These are phyloP conservation scores for Lachancea cidri DNA, from an alignment of 805 yeast species.

Conservation along the genomic window DNA sequence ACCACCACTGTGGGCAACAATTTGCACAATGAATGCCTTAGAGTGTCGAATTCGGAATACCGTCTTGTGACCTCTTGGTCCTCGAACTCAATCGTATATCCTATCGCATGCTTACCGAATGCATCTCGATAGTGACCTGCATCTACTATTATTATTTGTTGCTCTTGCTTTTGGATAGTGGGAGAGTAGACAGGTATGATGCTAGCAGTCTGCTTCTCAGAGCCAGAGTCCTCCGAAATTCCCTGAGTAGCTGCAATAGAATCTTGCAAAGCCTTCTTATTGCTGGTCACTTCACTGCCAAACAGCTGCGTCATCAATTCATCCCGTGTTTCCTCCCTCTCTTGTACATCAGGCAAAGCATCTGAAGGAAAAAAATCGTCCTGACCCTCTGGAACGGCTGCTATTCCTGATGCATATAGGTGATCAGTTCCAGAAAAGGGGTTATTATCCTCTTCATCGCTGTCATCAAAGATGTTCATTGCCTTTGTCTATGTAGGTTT, in stretches of 20 bases:
- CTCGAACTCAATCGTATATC: conserved; percentile 70
- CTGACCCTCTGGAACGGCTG: conserved; percentile 21
- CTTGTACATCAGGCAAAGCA: conserved; percentile 6
- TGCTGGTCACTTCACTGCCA: conserved; percentile 2
- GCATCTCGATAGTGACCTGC: conserved; percentile 87
- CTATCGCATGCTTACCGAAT: conserved; percentile 67
- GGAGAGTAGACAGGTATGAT: background rate
- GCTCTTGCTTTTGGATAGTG: conserved; percentile 4
- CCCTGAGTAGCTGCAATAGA: conserved; percentile 1
- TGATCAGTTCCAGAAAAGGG: conserved; percentile 37
- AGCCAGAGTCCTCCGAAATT: background rate
- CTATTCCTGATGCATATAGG: conserved; percentile 35
- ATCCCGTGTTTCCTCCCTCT: conserved; percentile 8
- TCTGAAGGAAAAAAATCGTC: conserved; percentile 11
- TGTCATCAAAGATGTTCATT: conserved; percentile 20
- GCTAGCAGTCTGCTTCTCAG: no score
- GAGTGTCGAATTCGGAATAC: conserved; percentile 86
- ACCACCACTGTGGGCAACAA: conserved; percentile 75
- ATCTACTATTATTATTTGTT: conserved; percentile 51
- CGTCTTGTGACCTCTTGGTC: conserved; percentile 66
- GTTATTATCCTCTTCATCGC: conserved; percentile 36
- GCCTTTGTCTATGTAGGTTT: background rate
- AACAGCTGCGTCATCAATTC: conserved; percentile 8
- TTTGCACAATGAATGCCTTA: conserved; percentile 64
- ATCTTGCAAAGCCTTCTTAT: background rate